Evolutionary conservation across 108 stramenopile genomes (phyloP), one percentile per base, ranked within the genome.

Genomic region (Asterionellopsis glacialis): DNA sequence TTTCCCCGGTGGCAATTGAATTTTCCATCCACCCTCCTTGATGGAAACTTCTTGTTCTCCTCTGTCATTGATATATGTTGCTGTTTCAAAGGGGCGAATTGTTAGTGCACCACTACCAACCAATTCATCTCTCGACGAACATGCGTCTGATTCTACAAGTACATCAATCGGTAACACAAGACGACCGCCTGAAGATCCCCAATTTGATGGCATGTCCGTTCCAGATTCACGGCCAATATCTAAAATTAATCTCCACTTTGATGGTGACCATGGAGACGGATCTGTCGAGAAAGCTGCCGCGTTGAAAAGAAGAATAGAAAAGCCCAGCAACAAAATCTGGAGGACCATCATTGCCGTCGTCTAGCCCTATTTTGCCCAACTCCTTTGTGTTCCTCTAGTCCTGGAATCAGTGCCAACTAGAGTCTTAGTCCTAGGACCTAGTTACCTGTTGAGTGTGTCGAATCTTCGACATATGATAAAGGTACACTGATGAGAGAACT

Each of bases 251-350:
- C 48, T 70, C 85, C 85, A 83, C 33, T 59, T 67, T 22, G 80
- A 77, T 38, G 82, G 65, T 49, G 82, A 71, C 85, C 82, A 87
- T 23, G 82, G 85, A 1, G 81, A 82, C 0, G 51, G 40, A 15
- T 50, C 42, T 11, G 49, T 22, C 21, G 23, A 14, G 1, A 53
- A 64, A 7, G 33, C 2, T 33, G 33, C 33, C 7, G 33, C 33
- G 7, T 7, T 7, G 33, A 33, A 2, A 33, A 33, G 2, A 33
- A 33, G 33, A 33, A 33, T 5, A 33, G 33, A 33, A 33, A 33
- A 33, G 7, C 33, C 2, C 5, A 33, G 7, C 33, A 33, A 33
- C 7, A 33, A 33, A 7, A 2, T 33, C 33, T 33, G 33, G 33
- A 33, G 33, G 33, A 33, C 33, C 33, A 33, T 33, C 33, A 33